Conservation (phyloP, 2,329 filamentous ascomycete genomes). For the Meredithiella fracta region DNA sequence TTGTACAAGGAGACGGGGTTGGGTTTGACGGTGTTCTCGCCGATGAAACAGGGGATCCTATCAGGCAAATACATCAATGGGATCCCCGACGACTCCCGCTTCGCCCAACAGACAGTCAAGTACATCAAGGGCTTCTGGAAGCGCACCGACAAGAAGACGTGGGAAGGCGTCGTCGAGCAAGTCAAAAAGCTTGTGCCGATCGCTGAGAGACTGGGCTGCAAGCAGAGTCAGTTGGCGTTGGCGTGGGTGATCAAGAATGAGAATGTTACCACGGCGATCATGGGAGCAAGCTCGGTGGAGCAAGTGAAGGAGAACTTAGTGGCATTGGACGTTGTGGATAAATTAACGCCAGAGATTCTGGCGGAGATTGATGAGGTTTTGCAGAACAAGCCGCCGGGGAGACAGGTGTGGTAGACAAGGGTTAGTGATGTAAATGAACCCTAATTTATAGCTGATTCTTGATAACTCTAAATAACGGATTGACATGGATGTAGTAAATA, state of each 20-base stretch:
- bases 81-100: conserved; percentile 41
- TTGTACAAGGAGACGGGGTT: conserved; percentile 43
- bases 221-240: conserved; percentile 37
- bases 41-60: conserved; percentile 40
- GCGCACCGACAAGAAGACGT: conserved; percentile 33
- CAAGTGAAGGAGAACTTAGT: conserved; percentile 45
- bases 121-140: conserved; percentile 39
- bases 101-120: conserved; percentile 37
- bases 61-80: conserved; percentile 53
- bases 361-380: conserved; percentile 42
- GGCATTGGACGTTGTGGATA: conserved; percentile 35
- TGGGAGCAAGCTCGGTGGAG: conserved; percentile 38
- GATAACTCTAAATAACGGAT: too few relatives aligned
- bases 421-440: neutral
- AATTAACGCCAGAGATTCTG: conserved; percentile 42
- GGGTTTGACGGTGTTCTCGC: conserved; percentile 47
- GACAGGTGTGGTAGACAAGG: conserved; percentile 15
- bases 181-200: conserved; percentile 44
- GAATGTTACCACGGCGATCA: conserved; percentile 44
- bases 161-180: conserved; percentile 40
- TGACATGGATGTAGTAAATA: too few relatives aligned
- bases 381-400: conserved; percentile 38
- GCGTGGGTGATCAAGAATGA: conserved; percentile 48
- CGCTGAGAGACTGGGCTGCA: conserved; percentile 46
- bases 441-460: too few relatives aligned